phyloP scores from a whole-genome alignment of 2,329 filamentous ascomycete genomes.

The Botrytis cinerea region DNA sequence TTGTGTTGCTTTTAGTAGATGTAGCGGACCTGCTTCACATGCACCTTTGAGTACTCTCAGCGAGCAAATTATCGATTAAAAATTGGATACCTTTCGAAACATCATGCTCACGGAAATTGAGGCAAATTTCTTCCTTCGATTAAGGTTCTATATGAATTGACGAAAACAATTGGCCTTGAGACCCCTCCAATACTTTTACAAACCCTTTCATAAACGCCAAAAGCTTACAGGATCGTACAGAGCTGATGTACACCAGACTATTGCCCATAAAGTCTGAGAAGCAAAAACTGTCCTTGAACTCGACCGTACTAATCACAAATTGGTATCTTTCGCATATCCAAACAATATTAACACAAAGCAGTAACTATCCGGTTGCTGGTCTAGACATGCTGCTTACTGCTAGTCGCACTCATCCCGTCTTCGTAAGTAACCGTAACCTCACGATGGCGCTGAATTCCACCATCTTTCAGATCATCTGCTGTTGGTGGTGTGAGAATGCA shows the following conservation, averaged over 20 bases:
- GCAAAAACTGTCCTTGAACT: too few relatives aligned
- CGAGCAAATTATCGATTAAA: background rate
- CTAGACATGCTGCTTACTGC: constrained; percentile 14
- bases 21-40: background rate
- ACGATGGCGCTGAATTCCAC: constrained; percentile 1
- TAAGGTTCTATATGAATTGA: background rate
- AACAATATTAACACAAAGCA: background rate
- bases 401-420: background rate
- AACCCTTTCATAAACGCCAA: background rate
- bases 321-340: background rate
- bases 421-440: constrained; percentile 15
- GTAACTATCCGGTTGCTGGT: background rate
- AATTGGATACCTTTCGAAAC: too few relatives aligned
- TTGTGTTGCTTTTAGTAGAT: background rate
- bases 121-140: background rate
- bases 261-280: background rate
- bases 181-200: background rate
- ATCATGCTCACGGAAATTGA: background rate
- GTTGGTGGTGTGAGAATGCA: background rate
- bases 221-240: background rate
- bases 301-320: background rate
- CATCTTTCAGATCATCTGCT: background rate
- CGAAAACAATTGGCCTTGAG: background rate
- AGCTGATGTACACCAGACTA: background rate
- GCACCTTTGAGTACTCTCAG: background rate